A percentile compares a stretch with the other conserved stretches of the same genome.
These are phyloP conservation scores for Cadophora gregata DNA, from an alignment of 2,329 filamentous ascomycete species.

Conservation along the genomic window DNA sequence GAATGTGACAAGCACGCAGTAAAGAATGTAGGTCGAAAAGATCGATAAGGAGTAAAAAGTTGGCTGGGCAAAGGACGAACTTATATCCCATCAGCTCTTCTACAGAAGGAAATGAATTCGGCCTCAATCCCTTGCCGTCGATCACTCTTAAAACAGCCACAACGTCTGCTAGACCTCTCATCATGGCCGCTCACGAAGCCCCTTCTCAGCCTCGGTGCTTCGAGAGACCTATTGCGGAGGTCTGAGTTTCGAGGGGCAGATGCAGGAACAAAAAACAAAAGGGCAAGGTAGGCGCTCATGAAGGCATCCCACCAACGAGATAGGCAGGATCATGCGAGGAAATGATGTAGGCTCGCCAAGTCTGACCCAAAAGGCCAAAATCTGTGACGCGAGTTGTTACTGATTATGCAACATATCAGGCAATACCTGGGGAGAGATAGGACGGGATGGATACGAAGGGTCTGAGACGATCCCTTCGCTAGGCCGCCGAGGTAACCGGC, in stretches of 20 bases:
- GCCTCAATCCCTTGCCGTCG: constrained; percentile 24
- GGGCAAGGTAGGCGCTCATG: constrained; percentile 22
- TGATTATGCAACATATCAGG: constrained; percentile 29
- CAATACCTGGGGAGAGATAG: constrained; percentile 27
- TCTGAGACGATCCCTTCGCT: constrained; percentile 31
- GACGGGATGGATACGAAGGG: constrained; percentile 18
- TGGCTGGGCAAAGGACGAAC: constrained; percentile 18
- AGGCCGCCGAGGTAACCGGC: constrained; percentile 19
- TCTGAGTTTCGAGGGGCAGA: constrained; percentile 33
- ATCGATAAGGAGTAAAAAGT: constrained; percentile 34
- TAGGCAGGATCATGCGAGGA: constrained; percentile 27
- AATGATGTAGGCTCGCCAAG: constrained; percentile 27
- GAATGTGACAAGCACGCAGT: constrained; percentile 32
- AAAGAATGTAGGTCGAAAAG: constrained; percentile 40
- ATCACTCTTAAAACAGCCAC: constrained; percentile 31
- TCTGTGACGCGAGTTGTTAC: constrained; percentile 30
- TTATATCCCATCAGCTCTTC: constrained; percentile 28
- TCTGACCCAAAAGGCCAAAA: constrained; percentile 20
- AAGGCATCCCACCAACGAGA: constrained; percentile 17
- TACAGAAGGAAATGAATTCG: constrained; percentile 27
- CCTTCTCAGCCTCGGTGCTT: constrained; percentile 35
- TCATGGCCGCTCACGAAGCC: constrained; percentile 4
- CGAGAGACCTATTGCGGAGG: constrained; percentile 26
- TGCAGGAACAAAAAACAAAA: constrained; percentile 25
- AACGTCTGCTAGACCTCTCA: constrained; percentile 17